phyloP scores from a whole-genome alignment of 345 rosid species.

The Atalantia buxifolia region DNA sequence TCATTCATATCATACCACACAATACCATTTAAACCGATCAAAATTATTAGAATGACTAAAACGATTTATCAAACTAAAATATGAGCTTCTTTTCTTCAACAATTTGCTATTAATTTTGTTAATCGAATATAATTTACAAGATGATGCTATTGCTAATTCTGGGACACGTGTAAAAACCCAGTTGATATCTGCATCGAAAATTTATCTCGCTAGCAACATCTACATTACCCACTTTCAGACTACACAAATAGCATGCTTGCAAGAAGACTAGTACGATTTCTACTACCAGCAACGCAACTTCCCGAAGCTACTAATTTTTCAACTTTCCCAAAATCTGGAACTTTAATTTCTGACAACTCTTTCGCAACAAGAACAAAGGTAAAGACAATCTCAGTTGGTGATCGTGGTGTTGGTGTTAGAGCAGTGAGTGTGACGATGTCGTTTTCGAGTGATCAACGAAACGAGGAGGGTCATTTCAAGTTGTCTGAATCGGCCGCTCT shows the following conservation, averaged over 20 bases:
- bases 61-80: too few relatives aligned
- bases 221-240: too few relatives aligned
- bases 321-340: not conserved
- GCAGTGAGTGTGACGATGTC: conserved; percentile 41
- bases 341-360: not conserved
- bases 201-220: not conserved
- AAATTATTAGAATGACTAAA: too few relatives aligned
- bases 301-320: not conserved
- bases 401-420: conserved; percentile 10
- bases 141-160: not conserved
- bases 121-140: not conserved
- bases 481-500: conserved; percentile 51
- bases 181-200: not conserved
- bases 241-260: conserved; percentile 6
- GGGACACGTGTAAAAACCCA: not conserved
- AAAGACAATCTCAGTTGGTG: not conserved
- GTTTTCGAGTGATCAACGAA: conserved; percentile 13
- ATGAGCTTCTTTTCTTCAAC: too few relatives aligned
- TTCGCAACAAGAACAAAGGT: not conserved
- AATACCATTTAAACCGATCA: too few relatives aligned
- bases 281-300: not conserved
- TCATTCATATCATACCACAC: not conserved
- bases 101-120: too few relatives aligned
- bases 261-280: not conserved
- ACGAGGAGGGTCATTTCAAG: conserved; percentile 31